A percentile compares a stretch with the other conserved stretches of the same genome.
Evolutionary conservation across 192 early-diverging fungal species (phyloP).

Genomic region (Phlyctochytrium bullatum): DNA sequence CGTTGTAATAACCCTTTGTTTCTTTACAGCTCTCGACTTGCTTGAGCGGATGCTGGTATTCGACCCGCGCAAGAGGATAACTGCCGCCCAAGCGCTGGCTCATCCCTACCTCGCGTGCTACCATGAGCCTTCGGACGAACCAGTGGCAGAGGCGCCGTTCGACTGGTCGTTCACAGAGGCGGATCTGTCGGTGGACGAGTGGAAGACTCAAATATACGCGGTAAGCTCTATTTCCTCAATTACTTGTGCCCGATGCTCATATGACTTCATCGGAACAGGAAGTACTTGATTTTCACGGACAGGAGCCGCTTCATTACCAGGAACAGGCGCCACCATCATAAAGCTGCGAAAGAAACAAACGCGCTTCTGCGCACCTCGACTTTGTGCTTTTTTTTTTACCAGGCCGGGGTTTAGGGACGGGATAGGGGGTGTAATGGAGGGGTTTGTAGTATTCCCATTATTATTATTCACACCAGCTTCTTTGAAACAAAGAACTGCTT

Average conservation of each 20-base stretch:
- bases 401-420: too few species aligned
- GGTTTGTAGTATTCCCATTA: neutral
- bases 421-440: too few species aligned
- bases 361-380: too few species aligned
- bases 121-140: conserved; percentile 89
- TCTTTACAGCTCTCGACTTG: conserved; percentile 70
- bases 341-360: too few species aligned
- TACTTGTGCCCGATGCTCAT: neutral
- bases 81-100: conserved; percentile 77
- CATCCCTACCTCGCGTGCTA: conserved; percentile 90
- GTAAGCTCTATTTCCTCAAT: conserved; percentile 15
- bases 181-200: conserved; percentile 48
- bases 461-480: conserved; percentile 61
- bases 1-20: neutral
- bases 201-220: conserved; percentile 35
- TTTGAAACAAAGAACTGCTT: conserved; percentile 86
- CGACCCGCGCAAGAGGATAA: conserved; percentile 89
- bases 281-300: conserved; percentile 8
- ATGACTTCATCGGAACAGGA: neutral
- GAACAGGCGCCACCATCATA: too few species aligned
- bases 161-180: conserved; percentile 96
- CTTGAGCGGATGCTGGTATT: conserved; percentile 90
- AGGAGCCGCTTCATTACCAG: conserved; percentile 1
- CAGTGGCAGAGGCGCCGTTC: conserved; percentile 67
- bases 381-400: too few species aligned